Evolutionary conservation across 306 rosid species (phyloP).

Genomic region (Hippophae tibetana): DNA sequence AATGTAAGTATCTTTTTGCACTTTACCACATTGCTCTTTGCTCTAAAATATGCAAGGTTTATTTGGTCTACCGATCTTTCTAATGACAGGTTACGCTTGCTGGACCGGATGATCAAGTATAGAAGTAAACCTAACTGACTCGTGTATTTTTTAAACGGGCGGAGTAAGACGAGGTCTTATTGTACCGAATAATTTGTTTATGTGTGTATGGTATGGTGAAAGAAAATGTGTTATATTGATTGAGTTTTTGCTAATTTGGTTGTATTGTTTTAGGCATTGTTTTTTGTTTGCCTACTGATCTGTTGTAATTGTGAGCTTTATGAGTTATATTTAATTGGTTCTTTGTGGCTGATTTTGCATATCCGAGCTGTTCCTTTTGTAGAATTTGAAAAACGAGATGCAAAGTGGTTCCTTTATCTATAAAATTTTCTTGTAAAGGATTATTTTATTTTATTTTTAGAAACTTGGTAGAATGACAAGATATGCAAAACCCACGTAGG

Average conservation of each 20-base stretch:
- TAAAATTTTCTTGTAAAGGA: too few species aligned
- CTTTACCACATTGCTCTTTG: background rate
- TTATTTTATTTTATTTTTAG: too few species aligned
- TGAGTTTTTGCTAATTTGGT: constrained; percentile 54
- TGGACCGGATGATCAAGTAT: constrained; percentile 87
- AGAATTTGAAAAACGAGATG: too few species aligned
- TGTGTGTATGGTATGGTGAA: constrained; percentile 35
- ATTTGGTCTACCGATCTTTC: background rate
- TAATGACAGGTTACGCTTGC: constrained; percentile 74
- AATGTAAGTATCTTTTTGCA: constrained; percentile 40
- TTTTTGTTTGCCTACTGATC: constrained; percentile 83
- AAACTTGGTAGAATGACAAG: too few species aligned
- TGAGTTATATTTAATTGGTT: constrained; percentile 41
- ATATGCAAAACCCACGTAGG: too few species aligned
- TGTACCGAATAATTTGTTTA: constrained; percentile 33
- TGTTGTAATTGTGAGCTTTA: constrained; percentile 29
- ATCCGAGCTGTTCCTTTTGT: too few species aligned
- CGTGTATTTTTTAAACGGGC: constrained; percentile 21
- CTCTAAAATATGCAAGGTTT: too few species aligned
- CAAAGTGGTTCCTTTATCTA: too few species aligned
- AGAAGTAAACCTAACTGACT: constrained; percentile 43
- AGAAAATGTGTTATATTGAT: constrained; percentile 33
- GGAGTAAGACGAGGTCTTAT: constrained; percentile 26
- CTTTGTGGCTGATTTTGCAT: constrained; percentile 43
- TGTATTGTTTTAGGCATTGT: constrained; percentile 84